These are phyloP conservation scores for Cyclotella choctawhatcheeana DNA, from an alignment of 108 stramenopile genomes.

Conservation along the genomic window DNA sequence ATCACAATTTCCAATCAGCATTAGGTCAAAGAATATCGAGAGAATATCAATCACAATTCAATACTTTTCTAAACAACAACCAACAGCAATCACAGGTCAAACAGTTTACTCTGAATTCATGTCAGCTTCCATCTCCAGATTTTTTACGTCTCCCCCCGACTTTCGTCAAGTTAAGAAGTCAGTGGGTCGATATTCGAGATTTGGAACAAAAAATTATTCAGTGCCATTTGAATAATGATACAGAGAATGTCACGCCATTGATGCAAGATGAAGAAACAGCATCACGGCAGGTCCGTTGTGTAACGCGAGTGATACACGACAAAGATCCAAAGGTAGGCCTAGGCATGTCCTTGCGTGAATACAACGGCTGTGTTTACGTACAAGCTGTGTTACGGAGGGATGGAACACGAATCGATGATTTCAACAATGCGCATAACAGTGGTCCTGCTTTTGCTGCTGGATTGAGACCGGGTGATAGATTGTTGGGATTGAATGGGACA, in stretches of 20 bases:
- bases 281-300: slow-evolving; percentile 7
- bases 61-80: not conserved
- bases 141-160: slow-evolving; percentile 38
- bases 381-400: slow-evolving; percentile 48
- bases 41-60: not conserved
- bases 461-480: slow-evolving; percentile 62
- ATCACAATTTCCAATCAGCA: slow-evolving; percentile 1
- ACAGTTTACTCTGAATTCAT: not conserved
- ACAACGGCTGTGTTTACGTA: slow-evolving; percentile 52
- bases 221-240: slow-evolving; percentile 20
- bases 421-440: slow-evolving; percentile 1
- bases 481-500: slow-evolving; percentile 81
- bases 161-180: slow-evolving; percentile 9
- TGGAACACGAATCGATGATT: slow-evolving; percentile 39
- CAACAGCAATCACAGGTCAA: not conserved
- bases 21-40: not conserved
- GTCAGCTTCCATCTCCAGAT: slow-evolving; percentile 5
- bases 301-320: slow-evolving; percentile 30
- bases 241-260: not conserved
- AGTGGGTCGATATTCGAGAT: slow-evolving; percentile 25
- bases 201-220: slow-evolving; percentile 26
- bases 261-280: slow-evolving; percentile 4
- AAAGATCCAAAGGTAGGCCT: slow-evolving; percentile 61
- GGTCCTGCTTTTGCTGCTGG: slow-evolving; percentile 67
- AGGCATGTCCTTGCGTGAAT: slow-evolving; percentile 72